Evolutionary conservation across 169 alveolate species (phyloP).

Genomic region (Babesia ovata): DNA sequence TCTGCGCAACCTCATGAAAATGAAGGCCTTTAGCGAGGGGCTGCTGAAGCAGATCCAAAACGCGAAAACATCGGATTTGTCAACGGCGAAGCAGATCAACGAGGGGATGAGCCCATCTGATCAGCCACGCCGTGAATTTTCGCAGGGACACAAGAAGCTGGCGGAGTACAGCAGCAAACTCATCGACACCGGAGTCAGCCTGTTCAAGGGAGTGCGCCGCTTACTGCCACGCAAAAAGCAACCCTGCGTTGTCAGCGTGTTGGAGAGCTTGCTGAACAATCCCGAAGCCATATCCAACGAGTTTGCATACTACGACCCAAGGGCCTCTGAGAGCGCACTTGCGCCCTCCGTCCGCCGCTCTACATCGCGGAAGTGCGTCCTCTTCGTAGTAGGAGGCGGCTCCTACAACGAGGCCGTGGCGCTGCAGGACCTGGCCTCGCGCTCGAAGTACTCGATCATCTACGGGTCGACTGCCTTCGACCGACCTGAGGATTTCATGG

Average conservation of each 20-base stretch:
- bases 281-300: slow-evolving; percentile 74
- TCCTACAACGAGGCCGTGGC: slow-evolving; percentile 79
- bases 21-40: slow-evolving; percentile 60
- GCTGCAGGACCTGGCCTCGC: slow-evolving; percentile 74
- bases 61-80: slow-evolving; percentile 46
- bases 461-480: slow-evolving; percentile 64
- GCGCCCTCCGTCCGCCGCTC: slow-evolving; percentile 44
- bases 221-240: slow-evolving; percentile 76
- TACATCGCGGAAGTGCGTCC: slow-evolving; percentile 55
- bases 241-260: slow-evolving; percentile 71
- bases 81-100: slow-evolving; percentile 27
- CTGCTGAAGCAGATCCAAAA: slow-evolving; percentile 68
- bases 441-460: slow-evolving; percentile 39
- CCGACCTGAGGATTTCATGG: slow-evolving; percentile 62
- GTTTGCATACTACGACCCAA: slow-evolving; percentile 73
- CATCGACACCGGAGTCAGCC: slow-evolving; percentile 72
- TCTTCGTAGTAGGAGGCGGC: slow-evolving; percentile 84
- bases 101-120: slow-evolving; percentile 16
- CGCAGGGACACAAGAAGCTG: slow-evolving; percentile 70
- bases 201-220: slow-evolving; percentile 69
- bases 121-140: slow-evolving; percentile 47
- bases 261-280: slow-evolving; percentile 74
- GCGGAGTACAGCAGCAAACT: slow-evolving; percentile 74
- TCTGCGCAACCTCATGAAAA: slow-evolving; percentile 62
- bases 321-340: slow-evolving; percentile 53